Conservation (phyloP, 805 yeast species). For the Lipomyces japonicus region DNA sequence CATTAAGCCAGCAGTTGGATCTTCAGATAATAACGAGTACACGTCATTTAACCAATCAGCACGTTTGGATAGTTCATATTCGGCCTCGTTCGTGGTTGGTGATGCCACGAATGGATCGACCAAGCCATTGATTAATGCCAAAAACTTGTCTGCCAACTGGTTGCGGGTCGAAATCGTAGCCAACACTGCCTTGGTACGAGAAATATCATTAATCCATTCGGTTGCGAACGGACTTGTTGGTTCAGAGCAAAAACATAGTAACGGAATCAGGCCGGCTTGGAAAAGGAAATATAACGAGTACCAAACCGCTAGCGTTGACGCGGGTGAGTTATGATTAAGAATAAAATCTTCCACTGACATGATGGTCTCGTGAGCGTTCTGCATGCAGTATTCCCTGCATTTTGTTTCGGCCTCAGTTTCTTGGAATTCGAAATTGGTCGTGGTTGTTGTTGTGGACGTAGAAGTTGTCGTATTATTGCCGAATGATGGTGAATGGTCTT, state of each 20-base stretch:
- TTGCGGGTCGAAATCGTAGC: slow-evolving; percentile 42
- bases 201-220: slow-evolving; percentile 47
- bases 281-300: slow-evolving; percentile 59
- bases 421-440: slow-evolving; percentile 2
- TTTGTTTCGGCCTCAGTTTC: slow-evolving; percentile 43
- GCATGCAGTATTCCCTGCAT: slow-evolving; percentile 50
- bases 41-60: slow-evolving; percentile 28
- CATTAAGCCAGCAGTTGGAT: slow-evolving; percentile 21
- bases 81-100: background rate
- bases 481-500: background rate
- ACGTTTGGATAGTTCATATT: slow-evolving; percentile 24
- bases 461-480: background rate
- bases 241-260: slow-evolving; percentile 52
- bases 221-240: slow-evolving; percentile 45
- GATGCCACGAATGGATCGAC: slow-evolving; percentile 9
- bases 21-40: slow-evolving; percentile 25
- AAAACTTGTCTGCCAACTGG: slow-evolving; percentile 46
- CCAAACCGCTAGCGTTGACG: slow-evolving; percentile 56
- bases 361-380: slow-evolving; percentile 52
- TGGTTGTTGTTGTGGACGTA: background rate
- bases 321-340: slow-evolving; percentile 29
- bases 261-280: slow-evolving; percentile 59
- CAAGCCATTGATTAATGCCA: slow-evolving; percentile 46
- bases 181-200: slow-evolving; percentile 43
- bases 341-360: slow-evolving; percentile 42